Conservation (phyloP, 2,329 filamentous ascomycete species). For the Beauveria brongniartii region DNA sequence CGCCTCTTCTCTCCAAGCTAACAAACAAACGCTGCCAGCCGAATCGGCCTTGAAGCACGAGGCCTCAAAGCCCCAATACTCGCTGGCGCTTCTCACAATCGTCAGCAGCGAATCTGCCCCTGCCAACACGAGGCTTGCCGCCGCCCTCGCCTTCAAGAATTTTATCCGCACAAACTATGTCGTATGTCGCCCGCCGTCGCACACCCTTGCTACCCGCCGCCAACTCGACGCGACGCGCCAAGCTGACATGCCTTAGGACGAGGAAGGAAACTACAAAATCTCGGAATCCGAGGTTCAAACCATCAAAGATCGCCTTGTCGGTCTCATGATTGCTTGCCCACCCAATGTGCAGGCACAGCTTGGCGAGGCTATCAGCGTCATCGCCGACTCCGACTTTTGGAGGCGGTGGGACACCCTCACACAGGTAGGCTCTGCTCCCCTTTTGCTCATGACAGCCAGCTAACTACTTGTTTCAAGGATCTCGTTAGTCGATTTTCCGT, state of each 20-base stretch:
- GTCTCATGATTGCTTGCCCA: slow-evolving; percentile 90
- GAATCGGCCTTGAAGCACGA: slow-evolving; percentile 72
- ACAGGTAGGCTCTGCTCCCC: slow-evolving; percentile 42
- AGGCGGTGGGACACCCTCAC: slow-evolving; percentile 93
- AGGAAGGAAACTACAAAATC: slow-evolving; percentile 89
- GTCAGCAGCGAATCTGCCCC: slow-evolving; percentile 68
- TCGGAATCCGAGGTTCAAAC: slow-evolving; percentile 72
- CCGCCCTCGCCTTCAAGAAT: slow-evolving; percentile 96
- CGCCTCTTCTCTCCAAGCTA: slow-evolving; percentile 24
- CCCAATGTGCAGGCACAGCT: slow-evolving; percentile 84
- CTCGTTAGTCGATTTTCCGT: slow-evolving; percentile 80
- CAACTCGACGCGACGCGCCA: slow-evolving; percentile 9
- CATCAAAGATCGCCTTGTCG: slow-evolving; percentile 93
- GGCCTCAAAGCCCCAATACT: slow-evolving; percentile 80
- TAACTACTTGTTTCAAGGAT: slow-evolving; percentile 44
- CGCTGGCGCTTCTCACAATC: slow-evolving; percentile 80
- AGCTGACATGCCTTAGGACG: slow-evolving; percentile 49
- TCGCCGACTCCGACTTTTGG: slow-evolving; percentile 98
- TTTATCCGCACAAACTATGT: slow-evolving; percentile 93
- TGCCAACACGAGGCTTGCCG: slow-evolving; percentile 72
- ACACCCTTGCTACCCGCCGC: neutral
- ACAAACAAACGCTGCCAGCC: slow-evolving; percentile 48
- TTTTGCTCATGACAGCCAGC: neutral
- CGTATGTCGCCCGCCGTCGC: slow-evolving; percentile 35
- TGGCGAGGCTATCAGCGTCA: slow-evolving; percentile 92